Conservation (phyloP, 164 flowering plant genomes). For the Liriodendron chinense region DNA sequence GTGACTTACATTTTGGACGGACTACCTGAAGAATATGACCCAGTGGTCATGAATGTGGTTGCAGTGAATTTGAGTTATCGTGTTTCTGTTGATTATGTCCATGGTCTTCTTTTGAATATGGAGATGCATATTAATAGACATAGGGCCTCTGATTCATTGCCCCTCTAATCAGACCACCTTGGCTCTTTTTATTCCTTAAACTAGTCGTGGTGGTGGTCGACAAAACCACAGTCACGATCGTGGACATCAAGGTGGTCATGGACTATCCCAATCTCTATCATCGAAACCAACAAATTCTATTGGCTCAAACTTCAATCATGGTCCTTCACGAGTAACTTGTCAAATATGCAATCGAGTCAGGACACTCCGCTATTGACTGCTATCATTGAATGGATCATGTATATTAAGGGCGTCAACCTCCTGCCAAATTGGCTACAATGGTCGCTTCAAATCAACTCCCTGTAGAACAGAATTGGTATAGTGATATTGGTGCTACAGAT, state of each 20-base stretch:
- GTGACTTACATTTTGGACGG: not conserved
- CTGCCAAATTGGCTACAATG: not conserved
- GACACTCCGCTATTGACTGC: not conserved
- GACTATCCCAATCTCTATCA: not conserved
- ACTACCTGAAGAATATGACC: not conserved
- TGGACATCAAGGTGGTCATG: not conserved
- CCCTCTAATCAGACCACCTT: not conserved
- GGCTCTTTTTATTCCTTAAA: not conserved
- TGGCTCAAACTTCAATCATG: not conserved
- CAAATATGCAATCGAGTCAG: not conserved
- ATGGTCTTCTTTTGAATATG: not conserved
- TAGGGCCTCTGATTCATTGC: not conserved
- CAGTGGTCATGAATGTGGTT: not conserved
- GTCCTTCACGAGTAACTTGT: not conserved
- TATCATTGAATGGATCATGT: not conserved
- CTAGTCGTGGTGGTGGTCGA: not conserved
- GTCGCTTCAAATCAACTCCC: not conserved
- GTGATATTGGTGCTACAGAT: not conserved
- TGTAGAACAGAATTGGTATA: not conserved
- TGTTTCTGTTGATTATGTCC: not conserved
- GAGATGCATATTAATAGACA: not conserved
- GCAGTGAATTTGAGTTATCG: not conserved
- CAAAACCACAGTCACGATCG: not conserved
- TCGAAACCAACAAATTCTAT: not conserved
- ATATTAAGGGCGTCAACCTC: not conserved